Percentiles rank a stretch among this genome's conserved stretches.
These are phyloP conservation scores for Dendrostoma leiphaemia DNA, from an alignment of 2,329 filamentous ascomycete species.

Conservation along the genomic window DNA sequence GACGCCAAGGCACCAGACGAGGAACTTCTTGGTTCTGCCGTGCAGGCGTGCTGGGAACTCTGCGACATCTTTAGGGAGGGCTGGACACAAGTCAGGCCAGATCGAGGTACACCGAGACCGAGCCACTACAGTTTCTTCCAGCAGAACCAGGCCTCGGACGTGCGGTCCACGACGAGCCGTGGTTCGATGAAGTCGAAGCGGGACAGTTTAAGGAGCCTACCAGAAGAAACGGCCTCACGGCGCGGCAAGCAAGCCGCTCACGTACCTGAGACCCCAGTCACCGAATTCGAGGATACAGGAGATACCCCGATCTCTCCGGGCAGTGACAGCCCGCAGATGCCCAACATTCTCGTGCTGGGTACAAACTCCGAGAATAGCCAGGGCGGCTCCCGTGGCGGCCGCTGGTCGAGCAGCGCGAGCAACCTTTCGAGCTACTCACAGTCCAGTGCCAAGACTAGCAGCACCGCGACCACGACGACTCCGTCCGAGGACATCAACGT, in stretches of 20 bases:
- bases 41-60: conserved; percentile 92
- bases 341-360: conserved; percentile 85
- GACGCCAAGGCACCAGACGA: conserved; percentile 74
- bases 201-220: conserved; percentile 49
- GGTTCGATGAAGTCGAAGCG: conserved; percentile 50
- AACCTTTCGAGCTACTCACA: conserved; percentile 80
- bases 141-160: conserved; percentile 38
- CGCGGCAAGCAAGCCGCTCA: conserved; percentile 40
- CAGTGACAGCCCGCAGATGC: conserved; percentile 70
- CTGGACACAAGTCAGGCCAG: conserved; percentile 85
- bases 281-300: conserved; percentile 92
- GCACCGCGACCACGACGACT: conserved; percentile 69
- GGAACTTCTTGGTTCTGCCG: conserved; percentile 80
- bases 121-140: conserved; percentile 72
- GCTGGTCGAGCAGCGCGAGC: conserved; percentile 81
- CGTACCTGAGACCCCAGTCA: conserved; percentile 86
- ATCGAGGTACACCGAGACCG: conserved; percentile 80
- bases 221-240: conserved; percentile 41
- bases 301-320: conserved; percentile 83
- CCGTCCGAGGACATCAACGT: conserved; percentile 74
- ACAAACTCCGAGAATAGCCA: conserved; percentile 56
- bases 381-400: conserved; percentile 48
- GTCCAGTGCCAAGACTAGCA: conserved; percentile 61
- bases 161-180: conserved; percentile 40
- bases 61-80: conserved; percentile 91